Evolutionary conservation across 1,139 yeast genomes (phyloP).

Genomic region (Sugiyamaella neomexicana): DNA sequence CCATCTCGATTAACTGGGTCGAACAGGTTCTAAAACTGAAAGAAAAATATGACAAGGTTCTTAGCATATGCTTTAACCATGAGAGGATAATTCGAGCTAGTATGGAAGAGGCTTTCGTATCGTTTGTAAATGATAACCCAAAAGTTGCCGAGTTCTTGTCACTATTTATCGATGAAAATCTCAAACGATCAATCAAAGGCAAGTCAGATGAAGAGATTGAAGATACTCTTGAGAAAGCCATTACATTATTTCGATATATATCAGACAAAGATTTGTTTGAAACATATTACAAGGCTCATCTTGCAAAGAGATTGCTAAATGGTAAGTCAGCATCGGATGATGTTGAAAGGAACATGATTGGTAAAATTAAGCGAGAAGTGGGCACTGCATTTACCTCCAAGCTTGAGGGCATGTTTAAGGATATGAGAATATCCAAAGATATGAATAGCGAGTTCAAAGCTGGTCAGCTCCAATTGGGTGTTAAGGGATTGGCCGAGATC

Average conservation of each 20-base stretch:
- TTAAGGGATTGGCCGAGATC: conserved; percentile 38
- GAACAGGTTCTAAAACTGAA: conserved; percentile 57
- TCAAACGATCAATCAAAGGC: conserved; percentile 59
- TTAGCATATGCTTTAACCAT: conserved; percentile 50
- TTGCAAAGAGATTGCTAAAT: conserved; percentile 78
- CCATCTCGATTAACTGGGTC: conserved; percentile 71
- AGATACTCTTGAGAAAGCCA: conserved; percentile 54
- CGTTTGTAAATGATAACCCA: conserved; percentile 57
- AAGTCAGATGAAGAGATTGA: conserved; percentile 56
- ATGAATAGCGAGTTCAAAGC: conserved; percentile 31
- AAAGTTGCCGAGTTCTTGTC: conserved; percentile 75
- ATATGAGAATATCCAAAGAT: conserved; percentile 67
- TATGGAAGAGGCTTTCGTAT: conserved; percentile 61
- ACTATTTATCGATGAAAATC: conserved; percentile 68
- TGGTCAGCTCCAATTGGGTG: conserved; percentile 17
- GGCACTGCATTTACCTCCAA: conserved; percentile 80
- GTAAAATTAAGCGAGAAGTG: conserved; percentile 71
- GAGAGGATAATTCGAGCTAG: conserved; percentile 55
- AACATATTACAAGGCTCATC: conserved; percentile 79
- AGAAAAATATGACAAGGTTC: conserved; percentile 52
- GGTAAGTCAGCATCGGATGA: conserved; percentile 54
- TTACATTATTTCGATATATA: conserved; percentile 64
- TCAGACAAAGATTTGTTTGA: conserved; percentile 88
- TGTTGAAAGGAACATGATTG: conserved; percentile 67
- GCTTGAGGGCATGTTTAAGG: conserved; percentile 85